These are phyloP conservation scores for Pyricularia sp. DNA, from an alignment of 2,329 filamentous ascomycete genomes.

Conservation along the genomic window DNA sequence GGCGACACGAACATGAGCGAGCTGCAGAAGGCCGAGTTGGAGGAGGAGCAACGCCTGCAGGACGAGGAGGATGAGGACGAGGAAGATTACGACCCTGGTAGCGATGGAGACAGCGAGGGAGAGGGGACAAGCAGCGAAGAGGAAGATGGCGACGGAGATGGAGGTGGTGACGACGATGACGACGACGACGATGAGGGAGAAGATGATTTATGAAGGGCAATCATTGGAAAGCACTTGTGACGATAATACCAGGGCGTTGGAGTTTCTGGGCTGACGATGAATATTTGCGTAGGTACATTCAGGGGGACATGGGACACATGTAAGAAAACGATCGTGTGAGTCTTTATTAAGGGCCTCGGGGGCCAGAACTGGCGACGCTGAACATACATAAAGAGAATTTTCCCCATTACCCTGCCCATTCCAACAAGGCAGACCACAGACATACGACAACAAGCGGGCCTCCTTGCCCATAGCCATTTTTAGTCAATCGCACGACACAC, in stretches of 20 bases:
- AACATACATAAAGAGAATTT: background rate
- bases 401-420: background rate
- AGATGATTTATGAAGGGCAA: constrained; percentile 2
- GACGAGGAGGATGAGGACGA: constrained; percentile 57
- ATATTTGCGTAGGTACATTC: background rate
- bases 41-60: constrained; percentile 39
- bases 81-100: constrained; percentile 57
- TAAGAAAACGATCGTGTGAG: background rate
- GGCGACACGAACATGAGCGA: constrained; percentile 34
- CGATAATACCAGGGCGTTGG: background rate
- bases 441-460: background rate
- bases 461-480: background rate
- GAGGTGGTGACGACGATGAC: constrained; percentile 33
- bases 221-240: background rate
- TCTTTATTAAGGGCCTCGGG: background rate
- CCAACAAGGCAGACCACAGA: background rate
- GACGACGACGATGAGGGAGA: constrained; percentile 20
- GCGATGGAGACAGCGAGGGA: constrained; percentile 49
- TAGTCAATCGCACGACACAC: background rate
- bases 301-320: background rate
- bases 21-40: constrained; percentile 40
- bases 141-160: constrained; percentile 42
- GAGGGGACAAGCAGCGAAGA: constrained; percentile 41
- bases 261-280: background rate
- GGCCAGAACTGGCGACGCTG: background rate